phyloP scores from a whole-genome alignment of 352 stramenopile species.

The Thalassiosira hispida region DNA sequence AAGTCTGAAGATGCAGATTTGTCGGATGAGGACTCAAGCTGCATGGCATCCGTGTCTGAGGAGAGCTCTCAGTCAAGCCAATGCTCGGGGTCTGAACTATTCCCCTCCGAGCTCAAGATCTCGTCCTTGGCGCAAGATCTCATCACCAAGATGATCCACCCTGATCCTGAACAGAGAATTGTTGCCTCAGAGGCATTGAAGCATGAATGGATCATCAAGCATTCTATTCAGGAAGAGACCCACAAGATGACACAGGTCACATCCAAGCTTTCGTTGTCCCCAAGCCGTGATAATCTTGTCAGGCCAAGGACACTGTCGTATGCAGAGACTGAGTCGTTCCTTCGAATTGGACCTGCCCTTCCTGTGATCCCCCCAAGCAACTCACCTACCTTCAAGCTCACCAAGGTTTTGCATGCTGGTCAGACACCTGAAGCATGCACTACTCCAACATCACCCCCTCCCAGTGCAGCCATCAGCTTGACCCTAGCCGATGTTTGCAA shows the following conservation, averaged over 20 bases:
- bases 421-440: neutral
- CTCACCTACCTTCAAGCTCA: slow-evolving; percentile 25
- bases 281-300: slow-evolving; percentile 12
- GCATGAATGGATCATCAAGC: slow-evolving; percentile 74
- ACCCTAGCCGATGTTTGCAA: slow-evolving; percentile 49
- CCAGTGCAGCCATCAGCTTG: slow-evolving; percentile 16
- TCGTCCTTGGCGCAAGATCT: slow-evolving; percentile 81
- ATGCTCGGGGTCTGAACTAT: slow-evolving; percentile 34
- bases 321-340: slow-evolving; percentile 26
- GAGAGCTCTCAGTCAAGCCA: slow-evolving; percentile 41
- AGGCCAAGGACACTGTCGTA: slow-evolving; percentile 29
- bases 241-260: slow-evolving; percentile 11
- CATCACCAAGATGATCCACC: slow-evolving; percentile 74
- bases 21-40: slow-evolving; percentile 43
- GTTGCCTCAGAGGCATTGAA: slow-evolving; percentile 69
- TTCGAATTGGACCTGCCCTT: slow-evolving; percentile 36
- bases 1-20: slow-evolving; percentile 27
- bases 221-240: slow-evolving; percentile 15
- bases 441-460: slow-evolving; percentile 7
- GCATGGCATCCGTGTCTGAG: slow-evolving; percentile 62
- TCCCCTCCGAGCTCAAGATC: slow-evolving; percentile 61
- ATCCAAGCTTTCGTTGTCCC: slow-evolving; percentile 18
- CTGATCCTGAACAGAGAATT: slow-evolving; percentile 68
- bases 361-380: slow-evolving; percentile 39
- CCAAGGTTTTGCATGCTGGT: neutral